These are phyloP conservation scores for Trichosporon asahii DNA, from an alignment of 1,284 basidiomycete species.

Conservation along the genomic window DNA sequence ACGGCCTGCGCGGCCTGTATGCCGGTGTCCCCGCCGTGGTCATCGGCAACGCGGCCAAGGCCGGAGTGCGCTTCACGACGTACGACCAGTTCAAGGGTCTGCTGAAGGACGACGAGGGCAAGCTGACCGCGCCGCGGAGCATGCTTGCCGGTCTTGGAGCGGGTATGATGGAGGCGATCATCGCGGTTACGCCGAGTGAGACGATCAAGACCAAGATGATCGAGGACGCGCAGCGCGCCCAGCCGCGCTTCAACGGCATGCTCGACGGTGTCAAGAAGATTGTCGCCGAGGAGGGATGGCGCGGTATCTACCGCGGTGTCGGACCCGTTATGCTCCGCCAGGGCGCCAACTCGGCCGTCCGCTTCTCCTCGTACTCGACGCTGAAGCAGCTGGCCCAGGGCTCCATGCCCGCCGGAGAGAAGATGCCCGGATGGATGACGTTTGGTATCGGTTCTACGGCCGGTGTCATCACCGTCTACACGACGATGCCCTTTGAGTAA, in stretches of 20 bases:
- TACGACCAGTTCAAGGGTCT: slow-evolving; percentile 90
- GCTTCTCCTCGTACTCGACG: slow-evolving; percentile 94
- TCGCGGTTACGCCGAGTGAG: slow-evolving; percentile 95
- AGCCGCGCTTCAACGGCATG: slow-evolving; percentile 83
- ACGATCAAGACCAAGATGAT: slow-evolving; percentile 99
- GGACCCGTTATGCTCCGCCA: slow-evolving; percentile 97
- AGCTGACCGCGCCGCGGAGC: slow-evolving; percentile 78
- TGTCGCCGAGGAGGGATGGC: slow-evolving; percentile 72
- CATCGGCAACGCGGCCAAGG: slow-evolving; percentile 85
- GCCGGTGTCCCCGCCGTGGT: slow-evolving; percentile 82
- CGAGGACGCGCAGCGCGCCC: slow-evolving; percentile 80
- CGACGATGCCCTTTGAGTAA: slow-evolving; percentile 87
- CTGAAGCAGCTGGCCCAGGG: slow-evolving; percentile 90
- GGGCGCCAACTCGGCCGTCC: slow-evolving; percentile 92
- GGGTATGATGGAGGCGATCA: slow-evolving; percentile 87
- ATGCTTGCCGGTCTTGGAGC: slow-evolving; percentile 88
- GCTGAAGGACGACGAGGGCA: slow-evolving; percentile 82
- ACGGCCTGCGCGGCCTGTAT: slow-evolving; percentile 74
- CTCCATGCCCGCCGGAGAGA: slow-evolving; percentile 74
- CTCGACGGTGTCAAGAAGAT: slow-evolving; percentile 81
- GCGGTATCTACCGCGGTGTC: slow-evolving; percentile 82
- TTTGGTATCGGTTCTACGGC: slow-evolving; percentile 92
- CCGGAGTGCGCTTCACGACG: slow-evolving; percentile 88
- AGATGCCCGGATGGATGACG: slow-evolving; percentile 80
- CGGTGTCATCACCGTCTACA: slow-evolving; percentile 85